Base-by-base conservation (phyloP, 1,284 basidiomycete genomes). In the Athelia psychrophila region DNA sequence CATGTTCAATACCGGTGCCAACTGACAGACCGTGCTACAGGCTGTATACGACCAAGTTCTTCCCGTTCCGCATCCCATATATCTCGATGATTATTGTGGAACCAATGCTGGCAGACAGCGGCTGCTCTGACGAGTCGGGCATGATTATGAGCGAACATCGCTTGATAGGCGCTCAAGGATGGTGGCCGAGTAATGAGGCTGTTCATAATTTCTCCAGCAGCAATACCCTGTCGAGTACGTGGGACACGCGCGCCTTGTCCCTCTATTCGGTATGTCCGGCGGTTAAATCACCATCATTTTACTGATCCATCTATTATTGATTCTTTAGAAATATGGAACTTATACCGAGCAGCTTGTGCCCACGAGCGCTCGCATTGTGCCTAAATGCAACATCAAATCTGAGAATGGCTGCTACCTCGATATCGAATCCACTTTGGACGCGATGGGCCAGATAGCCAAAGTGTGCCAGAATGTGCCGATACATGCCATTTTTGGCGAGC, bases 401-500 rank as follows among this genome's bases (percentile, higher is more conserved):
- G 53, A 54, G 36, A 35, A 45, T 16, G 18, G 50, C n/a, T 42
- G 42, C 32, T 54, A 54, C 40, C 20, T 23, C 3, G 53, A 54
- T 20, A 13, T 51, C 18, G 45, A 54, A 18, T 23, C 50, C 15
- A 48, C 38, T 18, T 47, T 51, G 30, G 30, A 51, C 18, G 53
- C 46, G 5, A 44, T 50, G n/a, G 45, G 33, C 19, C 50, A 54
- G 46, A 51, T 54, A 12, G 38, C 36, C 19, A 48, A 51, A 12
- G 30, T 54, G 8, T 51, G 50, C 47, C 19, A 33, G 15, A 33
- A 48, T n/a, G 35, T 36, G 4, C 46, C 35, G 15, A 51, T 54
- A 16, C 53, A 54, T 33, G 18, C 51, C 18, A 48, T 54, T 23
- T 51, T 51, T 33, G 53, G 50, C 18, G 50, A 54, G 46, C 38